Evolutionary conservation across 148 eudicot species (phyloP), one percentile per base, ranked within the genome.

Genomic region (Cornus kousa): DNA sequence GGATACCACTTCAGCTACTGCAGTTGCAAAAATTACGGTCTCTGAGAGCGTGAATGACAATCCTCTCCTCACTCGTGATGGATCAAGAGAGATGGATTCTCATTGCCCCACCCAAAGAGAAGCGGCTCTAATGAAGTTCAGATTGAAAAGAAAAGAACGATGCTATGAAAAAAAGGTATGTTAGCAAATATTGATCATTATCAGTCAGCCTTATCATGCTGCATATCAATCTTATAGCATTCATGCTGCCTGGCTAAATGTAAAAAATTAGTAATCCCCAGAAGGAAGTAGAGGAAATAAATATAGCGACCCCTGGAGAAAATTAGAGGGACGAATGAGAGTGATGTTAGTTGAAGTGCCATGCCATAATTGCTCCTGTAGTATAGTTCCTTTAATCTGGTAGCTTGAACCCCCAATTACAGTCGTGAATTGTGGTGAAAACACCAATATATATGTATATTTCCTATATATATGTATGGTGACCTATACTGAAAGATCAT

Each of bases 101-200:
- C 82, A 82, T 62, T 62, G 66, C 80, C 77, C 79, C 71, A 77
- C 88, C 2, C 82, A 86, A 80, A 80, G 91, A 73, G 86, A 80
- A 80, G 91, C 88, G 22, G 91, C 91, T 74, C 83, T 86, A 16
- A 83, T 85, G 7, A 88, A 88, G 84, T 88, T 82, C 80, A 69
- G 86, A 24, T 77, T 81, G 43, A 88, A 88, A 74, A 80, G 91
- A 5, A 86, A 88, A 77, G 88, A 80, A 20, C 86, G 91, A 46
- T 84, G 88, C 79, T 88, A 57, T 76, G 89, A 84, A 32, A 88
- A 88, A 78, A 88, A 86, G 91, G 91, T 88, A 70, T 11, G 82
- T 40, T 20, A 14, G 62, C 66, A 17, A 17, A 17, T 62, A 62
- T 17, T 3, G 20, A 62, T 13, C 66, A 20, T 62, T 14, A 20